phyloP scores from a whole-genome alignment of 1,284 basidiomycete species.

The Phellopilus nigrolimitatus region DNA sequence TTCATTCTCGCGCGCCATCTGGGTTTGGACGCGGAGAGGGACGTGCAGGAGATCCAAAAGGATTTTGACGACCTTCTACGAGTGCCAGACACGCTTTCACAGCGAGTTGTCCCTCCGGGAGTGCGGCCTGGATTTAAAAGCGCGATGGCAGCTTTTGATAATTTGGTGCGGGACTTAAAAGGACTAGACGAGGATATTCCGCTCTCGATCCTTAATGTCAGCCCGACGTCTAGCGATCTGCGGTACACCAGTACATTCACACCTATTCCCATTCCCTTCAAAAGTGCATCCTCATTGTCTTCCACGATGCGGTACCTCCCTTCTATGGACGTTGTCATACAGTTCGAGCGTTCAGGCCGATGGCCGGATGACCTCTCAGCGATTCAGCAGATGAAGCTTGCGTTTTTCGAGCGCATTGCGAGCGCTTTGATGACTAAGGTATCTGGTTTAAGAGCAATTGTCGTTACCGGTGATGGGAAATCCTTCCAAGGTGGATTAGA shows the following conservation, averaged over 20 bases:
- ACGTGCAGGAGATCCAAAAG: conserved; percentile 55
- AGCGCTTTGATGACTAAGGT: conserved; percentile 51
- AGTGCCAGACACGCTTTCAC: conserved; percentile 55
- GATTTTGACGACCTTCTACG: conserved; percentile 66
- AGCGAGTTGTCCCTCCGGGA: conserved; percentile 33
- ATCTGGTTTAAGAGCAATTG: conserved; percentile 49
- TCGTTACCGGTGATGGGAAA: conserved; percentile 51
- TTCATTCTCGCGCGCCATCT: conserved; percentile 80
- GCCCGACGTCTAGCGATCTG: conserved; percentile 68
- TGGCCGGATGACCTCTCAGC: conserved; percentile 96
- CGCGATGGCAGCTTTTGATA: conserved; percentile 78
- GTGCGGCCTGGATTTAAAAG: conserved; percentile 68
- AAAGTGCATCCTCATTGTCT: conserved; percentile 43
- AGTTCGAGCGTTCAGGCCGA: conserved; percentile 86
- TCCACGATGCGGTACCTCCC: conserved; percentile 61
- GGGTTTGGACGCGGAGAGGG: conserved; percentile 43
- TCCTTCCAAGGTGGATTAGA: conserved; percentile 62
- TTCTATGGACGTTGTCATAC: conserved; percentile 70
- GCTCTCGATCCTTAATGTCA: conserved; percentile 73
- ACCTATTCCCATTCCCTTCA: conserved; percentile 53
- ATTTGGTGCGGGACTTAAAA: conserved; percentile 74
- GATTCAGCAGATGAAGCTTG: conserved; percentile 93
- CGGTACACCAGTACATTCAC: conserved; percentile 83
- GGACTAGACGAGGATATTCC: conserved; percentile 77
- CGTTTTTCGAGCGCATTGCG: conserved; percentile 81